phyloP scores from a whole-genome alignment of 2,329 filamentous ascomycete genomes.

The Sordariomycetes sp. region DNA sequence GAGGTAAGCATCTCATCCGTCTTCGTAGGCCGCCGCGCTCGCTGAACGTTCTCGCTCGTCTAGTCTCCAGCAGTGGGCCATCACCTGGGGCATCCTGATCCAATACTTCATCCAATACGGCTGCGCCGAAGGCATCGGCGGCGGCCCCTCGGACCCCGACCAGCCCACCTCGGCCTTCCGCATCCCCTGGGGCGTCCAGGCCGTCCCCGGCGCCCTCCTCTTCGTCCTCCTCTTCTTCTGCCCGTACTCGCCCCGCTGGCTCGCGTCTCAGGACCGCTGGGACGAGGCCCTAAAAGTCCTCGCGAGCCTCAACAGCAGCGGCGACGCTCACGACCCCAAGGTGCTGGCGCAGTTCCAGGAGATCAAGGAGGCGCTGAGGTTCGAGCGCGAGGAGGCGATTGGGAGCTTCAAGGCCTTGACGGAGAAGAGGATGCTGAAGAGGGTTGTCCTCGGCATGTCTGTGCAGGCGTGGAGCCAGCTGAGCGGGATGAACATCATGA shows the following conservation, averaged over 20 bases:
- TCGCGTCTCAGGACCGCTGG: slow-evolving; percentile 54
- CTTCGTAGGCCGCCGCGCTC: not conserved
- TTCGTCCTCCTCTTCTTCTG: slow-evolving; percentile 46
- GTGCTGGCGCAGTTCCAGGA: slow-evolving; percentile 52
- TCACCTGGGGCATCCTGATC: slow-evolving; percentile 57
- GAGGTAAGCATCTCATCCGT: slow-evolving; percentile 8
- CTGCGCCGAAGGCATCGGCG: slow-evolving; percentile 35
- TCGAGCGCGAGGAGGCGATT: slow-evolving; percentile 36
- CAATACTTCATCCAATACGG: slow-evolving; percentile 57
- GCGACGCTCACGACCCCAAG: slow-evolving; percentile 40
- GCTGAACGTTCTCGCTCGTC: too few relatives aligned
- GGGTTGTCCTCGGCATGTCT: slow-evolving; percentile 42
- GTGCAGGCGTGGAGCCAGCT: slow-evolving; percentile 48
- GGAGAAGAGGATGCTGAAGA: slow-evolving; percentile 37
- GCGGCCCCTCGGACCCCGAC: slow-evolving; percentile 31
- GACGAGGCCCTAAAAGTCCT: slow-evolving; percentile 49
- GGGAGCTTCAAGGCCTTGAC: slow-evolving; percentile 35
- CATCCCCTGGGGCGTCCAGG: slow-evolving; percentile 49
- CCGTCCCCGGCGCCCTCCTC: slow-evolving; percentile 37
- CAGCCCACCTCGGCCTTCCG: slow-evolving; percentile 42
- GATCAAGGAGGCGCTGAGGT: slow-evolving; percentile 38
- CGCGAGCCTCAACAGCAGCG: slow-evolving; percentile 42
- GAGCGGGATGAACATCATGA: slow-evolving; percentile 47
- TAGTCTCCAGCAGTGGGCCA: slow-evolving; percentile 55
- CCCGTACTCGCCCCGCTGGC: slow-evolving; percentile 54